Percentiles rank a stretch among this genome's conserved stretches.
Evolutionary conservation across 1,284 basidiomycete genomes (phyloP).

Genomic region (Flammula alnicola): DNA sequence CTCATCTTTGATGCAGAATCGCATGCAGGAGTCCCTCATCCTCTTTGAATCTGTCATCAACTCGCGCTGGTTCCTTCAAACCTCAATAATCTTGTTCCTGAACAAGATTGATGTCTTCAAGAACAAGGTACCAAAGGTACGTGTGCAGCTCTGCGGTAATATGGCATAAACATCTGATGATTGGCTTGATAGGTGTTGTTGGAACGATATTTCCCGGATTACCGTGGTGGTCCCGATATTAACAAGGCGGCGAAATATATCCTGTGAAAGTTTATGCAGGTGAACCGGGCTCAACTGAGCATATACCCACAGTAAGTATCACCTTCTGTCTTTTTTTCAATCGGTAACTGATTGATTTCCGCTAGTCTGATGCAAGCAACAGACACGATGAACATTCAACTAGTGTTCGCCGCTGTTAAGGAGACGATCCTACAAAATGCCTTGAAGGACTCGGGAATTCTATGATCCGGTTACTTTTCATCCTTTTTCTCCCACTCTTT

Average conservation of each 20-base stretch:
- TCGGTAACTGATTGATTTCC: too few relatives aligned
- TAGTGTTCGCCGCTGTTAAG: constrained; percentile 96
- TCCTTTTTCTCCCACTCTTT: too few relatives aligned
- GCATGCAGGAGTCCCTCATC: constrained; percentile 91
- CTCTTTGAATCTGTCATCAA: constrained; percentile 97
- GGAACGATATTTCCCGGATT: constrained; percentile 93
- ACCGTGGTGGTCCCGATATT: constrained; percentile 90
- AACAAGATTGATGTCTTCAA: constrained; percentile 98
- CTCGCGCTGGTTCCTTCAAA: constrained; percentile 92
- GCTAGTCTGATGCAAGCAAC: constrained; percentile 79
- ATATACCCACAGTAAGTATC: constrained; percentile 89
- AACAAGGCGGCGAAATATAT: constrained; percentile 99
- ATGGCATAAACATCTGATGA: constrained; percentile 21
- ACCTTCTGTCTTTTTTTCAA: too few relatives aligned
- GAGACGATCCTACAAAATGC: too few relatives aligned
- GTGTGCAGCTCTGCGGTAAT: constrained; percentile 8
- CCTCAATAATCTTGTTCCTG: constrained; percentile 90
- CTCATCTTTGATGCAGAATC: constrained; percentile 62
- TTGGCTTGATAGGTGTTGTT: constrained; percentile 70
- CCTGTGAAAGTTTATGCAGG: constrained; percentile 94
- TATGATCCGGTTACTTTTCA: too few relatives aligned
- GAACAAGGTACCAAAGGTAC: constrained; percentile 83
- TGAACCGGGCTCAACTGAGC: constrained; percentile 84
- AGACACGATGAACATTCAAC: constrained; percentile 81
- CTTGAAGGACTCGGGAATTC: constrained; percentile 74